Percentiles rank a stretch among this genome's conserved stretches.
These are phyloP conservation scores for Ploettnerulaceae sp. DNA, from an alignment of 2,329 filamentous ascomycete genomes.

Conservation along the genomic window DNA sequence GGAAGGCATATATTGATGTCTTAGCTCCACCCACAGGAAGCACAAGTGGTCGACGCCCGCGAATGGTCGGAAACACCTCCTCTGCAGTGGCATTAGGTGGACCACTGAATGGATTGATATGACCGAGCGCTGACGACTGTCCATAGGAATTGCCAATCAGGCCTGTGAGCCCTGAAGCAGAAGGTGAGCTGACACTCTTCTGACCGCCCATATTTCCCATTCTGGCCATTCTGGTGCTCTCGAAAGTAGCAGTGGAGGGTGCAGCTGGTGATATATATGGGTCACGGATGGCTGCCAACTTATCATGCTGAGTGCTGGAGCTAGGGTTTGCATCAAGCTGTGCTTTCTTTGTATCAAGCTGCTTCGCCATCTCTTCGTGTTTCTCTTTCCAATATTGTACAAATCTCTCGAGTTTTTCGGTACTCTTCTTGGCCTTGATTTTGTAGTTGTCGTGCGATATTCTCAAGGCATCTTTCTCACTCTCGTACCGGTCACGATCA, in stretches of 20 bases:
- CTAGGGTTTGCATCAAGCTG: slow-evolving; percentile 14
- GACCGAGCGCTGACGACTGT: not conserved
- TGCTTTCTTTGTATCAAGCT: slow-evolving; percentile 18
- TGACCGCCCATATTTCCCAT: not conserved
- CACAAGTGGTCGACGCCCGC: not conserved
- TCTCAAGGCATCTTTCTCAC: slow-evolving; percentile 8
- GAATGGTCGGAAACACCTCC: not conserved
- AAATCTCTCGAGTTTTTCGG: slow-evolving; percentile 4
- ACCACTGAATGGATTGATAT: not conserved
- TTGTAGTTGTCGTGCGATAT: not conserved
- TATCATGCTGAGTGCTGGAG: not conserved
- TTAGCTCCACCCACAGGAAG: too few relatives aligned
- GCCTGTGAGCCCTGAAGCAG: not conserved
- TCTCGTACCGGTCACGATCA: slow-evolving; percentile 10
- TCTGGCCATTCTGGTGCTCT: not conserved
- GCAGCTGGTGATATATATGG: slow-evolving; percentile 22
- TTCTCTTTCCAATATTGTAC: slow-evolving; percentile 7
- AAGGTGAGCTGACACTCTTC: not conserved
- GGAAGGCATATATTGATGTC: too few relatives aligned
- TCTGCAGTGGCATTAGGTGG: not conserved
- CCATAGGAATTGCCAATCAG: not conserved
- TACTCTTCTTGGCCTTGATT: slow-evolving; percentile 3
- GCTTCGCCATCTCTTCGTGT: slow-evolving; percentile 10
- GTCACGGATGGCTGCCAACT: slow-evolving; percentile 13
- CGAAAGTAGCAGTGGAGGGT: not conserved